These are phyloP conservation scores for Aspergillus terreus DNA, from an alignment of 2,329 filamentous ascomycete genomes.

Conservation along the genomic window DNA sequence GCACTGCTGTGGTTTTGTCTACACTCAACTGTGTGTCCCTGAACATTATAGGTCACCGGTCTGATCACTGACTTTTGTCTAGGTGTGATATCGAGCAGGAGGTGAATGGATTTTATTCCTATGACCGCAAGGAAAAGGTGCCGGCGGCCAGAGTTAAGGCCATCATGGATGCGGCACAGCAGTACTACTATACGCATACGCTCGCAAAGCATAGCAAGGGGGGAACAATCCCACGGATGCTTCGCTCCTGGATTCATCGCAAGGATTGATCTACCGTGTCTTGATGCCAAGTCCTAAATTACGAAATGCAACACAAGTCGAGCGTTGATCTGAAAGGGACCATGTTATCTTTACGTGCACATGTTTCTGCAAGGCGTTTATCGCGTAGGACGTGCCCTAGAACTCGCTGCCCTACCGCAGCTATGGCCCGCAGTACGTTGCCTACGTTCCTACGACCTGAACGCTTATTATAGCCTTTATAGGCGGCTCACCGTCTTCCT, in stretches of 20 bases:
- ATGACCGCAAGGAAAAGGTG: slow-evolving; percentile 59
- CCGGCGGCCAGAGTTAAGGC: slow-evolving; percentile 54
- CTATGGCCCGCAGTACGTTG: no score
- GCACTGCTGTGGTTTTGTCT: slow-evolving; percentile 60
- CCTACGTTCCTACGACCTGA: no score
- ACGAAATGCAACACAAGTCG: no score
- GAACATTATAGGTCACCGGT: background rate
- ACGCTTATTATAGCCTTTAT: no score
- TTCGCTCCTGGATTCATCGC: background rate
- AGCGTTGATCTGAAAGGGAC: no score
- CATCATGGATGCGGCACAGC: slow-evolving; percentile 53
- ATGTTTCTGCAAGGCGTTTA: no score
- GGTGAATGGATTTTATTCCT: slow-evolving; percentile 64
- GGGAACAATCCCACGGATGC: background rate
- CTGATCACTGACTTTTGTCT: background rate
- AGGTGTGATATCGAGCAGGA: slow-evolving; percentile 63
- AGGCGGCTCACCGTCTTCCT: no score
- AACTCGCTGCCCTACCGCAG: no score
- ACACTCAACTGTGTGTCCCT: slow-evolving; percentile 58
- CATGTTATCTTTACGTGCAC: no score
- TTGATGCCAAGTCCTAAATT: no score
- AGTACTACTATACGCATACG: slow-evolving; percentile 41
- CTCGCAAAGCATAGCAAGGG: background rate
- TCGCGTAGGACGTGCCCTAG: no score
- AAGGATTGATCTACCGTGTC: background rate